Evolutionary conservation across 164 flowering plant species (phyloP).

Genomic region (Annona cherimola): DNA sequence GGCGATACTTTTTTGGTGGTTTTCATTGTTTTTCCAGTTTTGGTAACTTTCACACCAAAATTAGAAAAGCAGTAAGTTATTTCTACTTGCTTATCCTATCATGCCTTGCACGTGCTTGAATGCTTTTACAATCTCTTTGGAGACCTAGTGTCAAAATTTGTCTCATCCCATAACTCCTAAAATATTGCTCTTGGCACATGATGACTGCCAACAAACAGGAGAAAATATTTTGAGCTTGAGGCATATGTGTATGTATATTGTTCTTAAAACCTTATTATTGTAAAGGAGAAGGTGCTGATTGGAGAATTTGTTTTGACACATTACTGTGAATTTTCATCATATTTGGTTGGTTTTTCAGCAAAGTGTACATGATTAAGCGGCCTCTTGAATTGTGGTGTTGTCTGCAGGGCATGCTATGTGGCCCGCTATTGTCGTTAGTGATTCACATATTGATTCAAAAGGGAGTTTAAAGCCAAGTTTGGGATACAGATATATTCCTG

Average conservation of each 20-base stretch:
- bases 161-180: no score
- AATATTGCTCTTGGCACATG: no score
- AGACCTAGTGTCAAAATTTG: no score
- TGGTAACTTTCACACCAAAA: no score
- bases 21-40: not conserved
- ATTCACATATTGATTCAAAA: slow-evolving; percentile 40
- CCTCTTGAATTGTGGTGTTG: not conserved
- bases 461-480: slow-evolving; percentile 32
- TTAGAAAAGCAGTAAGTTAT: not conserved
- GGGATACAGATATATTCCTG: slow-evolving; percentile 64
- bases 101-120: no score
- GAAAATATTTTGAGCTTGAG: no score
- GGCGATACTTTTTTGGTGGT: not conserved
- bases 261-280: no score
- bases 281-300: not conserved
- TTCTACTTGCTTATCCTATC: not conserved
- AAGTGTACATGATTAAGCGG: not conserved
- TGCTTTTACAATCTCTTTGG: no score
- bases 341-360: not conserved
- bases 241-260: no score
- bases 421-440: slow-evolving; percentile 88
- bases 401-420: slow-evolving; percentile 88
- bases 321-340: not conserved
- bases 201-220: no score
- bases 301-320: not conserved